A percentile compares a stretch with the other conserved stretches of the same genome.
Evolutionary conservation across 1,284 basidiomycete species (phyloP).

Genomic region (Inonotus hispidus): DNA sequence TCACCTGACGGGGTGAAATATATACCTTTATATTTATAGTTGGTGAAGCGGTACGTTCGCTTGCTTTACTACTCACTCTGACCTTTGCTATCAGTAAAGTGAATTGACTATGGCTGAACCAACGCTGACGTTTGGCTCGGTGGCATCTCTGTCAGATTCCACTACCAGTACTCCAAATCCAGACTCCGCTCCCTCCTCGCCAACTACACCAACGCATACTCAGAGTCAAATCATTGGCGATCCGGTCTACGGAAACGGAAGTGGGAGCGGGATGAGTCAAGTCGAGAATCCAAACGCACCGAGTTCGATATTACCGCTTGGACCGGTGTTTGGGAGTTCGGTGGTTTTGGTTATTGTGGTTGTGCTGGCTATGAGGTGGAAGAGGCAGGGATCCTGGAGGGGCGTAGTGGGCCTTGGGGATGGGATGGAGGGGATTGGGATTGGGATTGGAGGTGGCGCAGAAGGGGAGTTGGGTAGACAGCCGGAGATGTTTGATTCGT

Average conservation of each 20-base stretch:
- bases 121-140: not conserved
- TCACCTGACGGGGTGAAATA: too few relatives aligned
- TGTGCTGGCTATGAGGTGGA: not conserved
- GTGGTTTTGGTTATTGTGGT: not conserved
- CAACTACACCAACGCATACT: not conserved
- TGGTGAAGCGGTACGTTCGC: too few relatives aligned
- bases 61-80: not conserved
- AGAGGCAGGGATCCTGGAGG: not conserved
- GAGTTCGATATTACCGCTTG: not conserved
- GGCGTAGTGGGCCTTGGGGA: not conserved
- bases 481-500: not conserved
- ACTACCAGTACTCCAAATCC: not conserved
- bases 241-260: not conserved
- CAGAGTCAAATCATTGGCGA: not conserved
- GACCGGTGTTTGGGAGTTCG: not conserved
- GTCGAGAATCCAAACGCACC: not conserved
- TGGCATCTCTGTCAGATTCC: not conserved
- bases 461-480: not conserved
- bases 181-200: not conserved
- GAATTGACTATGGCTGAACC: not conserved
- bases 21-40: too few relatives aligned
- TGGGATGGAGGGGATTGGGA: not conserved
- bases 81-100: not conserved
- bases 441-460: not conserved
- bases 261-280: not conserved